A percentile compares a stretch with the other conserved stretches of the same genome.
Conservation (phyloP, 176 grass and related monocot species). For the Poa annua region DNA sequence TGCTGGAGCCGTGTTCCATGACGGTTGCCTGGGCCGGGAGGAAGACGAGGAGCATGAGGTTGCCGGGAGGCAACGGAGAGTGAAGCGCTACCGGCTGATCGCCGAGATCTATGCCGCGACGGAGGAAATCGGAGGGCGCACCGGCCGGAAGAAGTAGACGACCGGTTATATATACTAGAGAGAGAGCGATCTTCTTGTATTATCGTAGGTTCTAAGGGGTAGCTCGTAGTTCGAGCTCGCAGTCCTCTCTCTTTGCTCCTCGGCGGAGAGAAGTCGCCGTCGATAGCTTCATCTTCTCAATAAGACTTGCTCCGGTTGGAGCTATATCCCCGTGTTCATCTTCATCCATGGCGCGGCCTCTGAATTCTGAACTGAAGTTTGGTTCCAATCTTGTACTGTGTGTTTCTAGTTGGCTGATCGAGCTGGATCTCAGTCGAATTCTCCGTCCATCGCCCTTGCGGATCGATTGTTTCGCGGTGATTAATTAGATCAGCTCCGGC, state of each 20-base stretch:
- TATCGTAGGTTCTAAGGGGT: constrained; percentile 41
- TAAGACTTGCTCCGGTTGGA: constrained; percentile 33
- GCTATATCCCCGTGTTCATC: not conserved
- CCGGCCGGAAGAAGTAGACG: constrained; percentile 30
- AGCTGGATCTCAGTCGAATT: not conserved
- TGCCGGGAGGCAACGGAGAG: constrained; percentile 32
- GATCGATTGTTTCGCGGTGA: too few relatives aligned
- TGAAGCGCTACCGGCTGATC: constrained; percentile 56
- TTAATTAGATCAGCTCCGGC: not conserved
- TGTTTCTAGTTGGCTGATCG: not conserved
- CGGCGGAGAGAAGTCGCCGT: not conserved
- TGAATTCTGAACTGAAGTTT: constrained; percentile 16
- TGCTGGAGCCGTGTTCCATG: not conserved
- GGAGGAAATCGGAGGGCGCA: constrained; percentile 25
- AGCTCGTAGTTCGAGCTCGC: constrained; percentile 31
- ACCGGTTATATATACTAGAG: too few relatives aligned
- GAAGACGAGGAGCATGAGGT: constrained; percentile 45
- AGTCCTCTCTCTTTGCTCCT: constrained; percentile 8
- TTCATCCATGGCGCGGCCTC: not conserved
- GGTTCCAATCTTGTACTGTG: not conserved
- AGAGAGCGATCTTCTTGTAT: constrained; percentile 35
- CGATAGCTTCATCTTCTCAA: constrained; percentile 31
- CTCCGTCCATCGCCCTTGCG: not conserved
- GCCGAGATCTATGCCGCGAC: constrained; percentile 58
- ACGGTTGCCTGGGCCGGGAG: not conserved